Conservation (phyloP, 2,329 filamentous ascomycete species). For the Penicillium sp. region DNA sequence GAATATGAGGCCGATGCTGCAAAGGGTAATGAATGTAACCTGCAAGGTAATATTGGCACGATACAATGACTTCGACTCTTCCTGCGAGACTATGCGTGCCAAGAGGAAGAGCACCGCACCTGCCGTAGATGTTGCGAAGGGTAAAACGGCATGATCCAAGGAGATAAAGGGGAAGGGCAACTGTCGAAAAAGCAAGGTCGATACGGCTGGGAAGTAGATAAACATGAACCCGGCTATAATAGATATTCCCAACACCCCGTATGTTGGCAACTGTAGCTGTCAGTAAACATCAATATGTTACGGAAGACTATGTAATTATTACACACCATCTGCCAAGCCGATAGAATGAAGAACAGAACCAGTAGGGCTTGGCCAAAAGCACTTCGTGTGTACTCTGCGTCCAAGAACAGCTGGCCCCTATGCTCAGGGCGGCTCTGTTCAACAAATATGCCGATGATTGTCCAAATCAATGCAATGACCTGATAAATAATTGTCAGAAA, state of each 20-base stretch:
- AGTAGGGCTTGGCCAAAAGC: slow-evolving; percentile 38
- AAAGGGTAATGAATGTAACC: slow-evolving; percentile 40
- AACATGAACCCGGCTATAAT: slow-evolving; percentile 39
- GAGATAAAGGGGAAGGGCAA: slow-evolving; percentile 34
- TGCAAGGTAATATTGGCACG: slow-evolving; percentile 35
- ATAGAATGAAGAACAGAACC: slow-evolving; percentile 34
- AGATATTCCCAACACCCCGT: slow-evolving; percentile 41
- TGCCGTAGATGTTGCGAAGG: slow-evolving; percentile 33
- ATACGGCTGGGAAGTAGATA: slow-evolving; percentile 33
- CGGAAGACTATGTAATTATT: neutral
- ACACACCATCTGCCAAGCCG: slow-evolving; percentile 43
- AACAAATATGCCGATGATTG: slow-evolving; percentile 35
- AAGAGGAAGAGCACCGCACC: slow-evolving; percentile 31
- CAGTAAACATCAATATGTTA: slow-evolving; percentile 8
- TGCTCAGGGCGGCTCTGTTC: slow-evolving; percentile 38
- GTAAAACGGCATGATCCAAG: slow-evolving; percentile 25
- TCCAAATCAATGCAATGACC: slow-evolving; percentile 40
- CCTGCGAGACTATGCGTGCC: slow-evolving; percentile 26
- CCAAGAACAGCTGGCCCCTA: slow-evolving; percentile 41
- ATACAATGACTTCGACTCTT: slow-evolving; percentile 30
- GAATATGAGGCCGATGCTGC: slow-evolving; percentile 44
- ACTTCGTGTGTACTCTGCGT: slow-evolving; percentile 39
- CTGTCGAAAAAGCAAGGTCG: slow-evolving; percentile 34
- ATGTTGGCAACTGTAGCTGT: slow-evolving; percentile 38
- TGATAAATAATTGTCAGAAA: slow-evolving; percentile 17